Evolutionary conservation across 495 filamentous ascomycete genomes (phyloP), one percentile per base, ranked within the genome.

Genomic region (Aspergillus conjunctus): DNA sequence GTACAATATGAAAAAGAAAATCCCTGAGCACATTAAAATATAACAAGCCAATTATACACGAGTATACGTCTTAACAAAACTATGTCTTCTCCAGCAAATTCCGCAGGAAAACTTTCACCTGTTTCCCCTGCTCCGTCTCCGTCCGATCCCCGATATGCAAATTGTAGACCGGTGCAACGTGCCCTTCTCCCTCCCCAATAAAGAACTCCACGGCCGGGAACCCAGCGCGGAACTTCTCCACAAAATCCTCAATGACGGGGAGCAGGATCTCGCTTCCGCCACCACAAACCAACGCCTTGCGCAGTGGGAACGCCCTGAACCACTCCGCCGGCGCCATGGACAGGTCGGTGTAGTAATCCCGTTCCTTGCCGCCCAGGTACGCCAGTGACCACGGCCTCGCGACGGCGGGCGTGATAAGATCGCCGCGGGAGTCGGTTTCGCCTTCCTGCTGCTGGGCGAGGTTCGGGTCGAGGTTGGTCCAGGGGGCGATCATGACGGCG

Each of bases 181-280:
- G 77, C 7, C 73, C 74, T 58, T 79, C 77, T 0, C 74, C 66
- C 22, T 68, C 43, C 1, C 74, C 76, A 6, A 79, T 58, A 46
- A 74, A 71, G 7, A 77, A 60, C 30, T 77, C 76, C n/a, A 73
- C 73, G 6, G 65, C 58, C 7, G 59, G 58, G 50, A 77, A 74
- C 3, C 73, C 73, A 4, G 54, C 61, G 54, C 70, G 68, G 12
- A 78, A 56, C 69, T 74, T 80, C 54, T 66, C 68, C 32, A 69
- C 76, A 61, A 88, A 77, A 26, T 78, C 77, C 61, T 73, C 60
- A 52, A 88, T 88, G 45, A 80, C 69, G 63, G 87, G 86, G 31
- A 85, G 62, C 33, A 90, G 51, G 15, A 87, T 75, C 73, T 90
- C 87, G 58, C 80, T 78, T 1, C 71, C 79, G 0, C 87, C 87